Evolutionary conservation across 202 grass and related monocot genomes (phyloP).

Genomic region (Dendrocalamus latiflorus): DNA sequence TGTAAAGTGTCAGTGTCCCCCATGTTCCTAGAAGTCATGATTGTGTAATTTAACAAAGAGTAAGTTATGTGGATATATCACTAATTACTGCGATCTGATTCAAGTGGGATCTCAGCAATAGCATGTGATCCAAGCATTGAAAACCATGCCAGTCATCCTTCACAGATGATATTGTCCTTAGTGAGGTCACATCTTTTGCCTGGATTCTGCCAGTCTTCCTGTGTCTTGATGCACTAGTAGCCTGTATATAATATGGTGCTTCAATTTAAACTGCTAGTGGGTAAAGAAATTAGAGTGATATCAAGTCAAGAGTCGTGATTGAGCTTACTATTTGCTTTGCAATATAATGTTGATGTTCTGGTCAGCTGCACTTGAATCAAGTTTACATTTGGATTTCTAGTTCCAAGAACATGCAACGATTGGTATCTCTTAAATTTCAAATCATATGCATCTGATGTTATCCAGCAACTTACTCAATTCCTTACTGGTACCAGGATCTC

Average conservation of each 20-base stretch:
- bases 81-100: not conserved
- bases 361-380: not conserved
- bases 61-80: not conserved
- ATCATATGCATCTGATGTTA: not conserved
- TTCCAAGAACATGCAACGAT: not conserved
- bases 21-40: not conserved
- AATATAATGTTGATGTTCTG: not conserved
- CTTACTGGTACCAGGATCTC: conserved; percentile 39
- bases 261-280: not conserved
- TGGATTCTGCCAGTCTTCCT: not conserved
- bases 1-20: not conserved
- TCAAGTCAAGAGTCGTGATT: not conserved
- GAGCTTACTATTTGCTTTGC: not conserved
- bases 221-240: not conserved
- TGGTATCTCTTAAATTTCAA: not conserved
- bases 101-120: not conserved
- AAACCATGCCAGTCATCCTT: not conserved
- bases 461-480: not conserved
- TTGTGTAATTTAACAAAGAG: not conserved
- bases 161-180: not conserved
- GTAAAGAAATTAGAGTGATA: not conserved
- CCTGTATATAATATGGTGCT: not conserved
- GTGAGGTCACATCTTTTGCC: not conserved
- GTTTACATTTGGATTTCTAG: not conserved
- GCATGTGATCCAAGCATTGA: not conserved